Evolutionary conservation across 2,329 filamentous ascomycete genomes (phyloP), one percentile per base, ranked within the genome.

Genomic region (Fusarium sp.): DNA sequence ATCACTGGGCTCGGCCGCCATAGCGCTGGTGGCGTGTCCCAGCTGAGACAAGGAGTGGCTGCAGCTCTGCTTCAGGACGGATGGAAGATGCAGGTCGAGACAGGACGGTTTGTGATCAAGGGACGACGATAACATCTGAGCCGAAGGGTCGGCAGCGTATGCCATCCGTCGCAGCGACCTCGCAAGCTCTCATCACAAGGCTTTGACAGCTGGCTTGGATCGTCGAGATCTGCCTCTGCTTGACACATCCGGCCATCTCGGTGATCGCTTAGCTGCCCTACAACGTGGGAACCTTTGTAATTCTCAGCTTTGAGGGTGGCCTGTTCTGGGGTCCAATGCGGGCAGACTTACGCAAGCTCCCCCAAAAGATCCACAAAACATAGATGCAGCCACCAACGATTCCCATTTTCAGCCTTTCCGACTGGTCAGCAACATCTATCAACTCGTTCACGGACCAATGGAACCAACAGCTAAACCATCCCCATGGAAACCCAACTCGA

Each of bases 1-100:
- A 88, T 98, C 57, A 97, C 94, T 4, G 95, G 95, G 1, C 78
- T 91, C 13, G 95, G 95, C 1, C 86, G 87, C 57, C 95, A 98
- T 80, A 96, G 90, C 73, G 87, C 89, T 48, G 90, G 92, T 55
- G 94, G 94, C 1, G 91, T 88, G 59, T 93, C 92, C 2, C 90
- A 89, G 71, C 79, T 98, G 63, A 91, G 94, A 6, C 91, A 92
- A 60, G 92, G 92, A 15, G 94, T 98, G n/a, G 90, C 88, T 48
- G 91, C 89, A 75, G 91, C 90, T 76, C 83, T 98, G 43, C 86
- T 90, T 40, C 86, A 88, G 46, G 93, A 95, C 65, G 94, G 94
- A 1, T 98, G 95, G 95, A 94, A 89, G 77, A 84, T 96, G 36
- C 89, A 94, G 77, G 86, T 92, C 46, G 87, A 90, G 44, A 90